These are phyloP conservation scores for Ophiosphaerella herpotricha DNA, from an alignment of 2,329 filamentous ascomycete genomes.

Conservation along the genomic window DNA sequence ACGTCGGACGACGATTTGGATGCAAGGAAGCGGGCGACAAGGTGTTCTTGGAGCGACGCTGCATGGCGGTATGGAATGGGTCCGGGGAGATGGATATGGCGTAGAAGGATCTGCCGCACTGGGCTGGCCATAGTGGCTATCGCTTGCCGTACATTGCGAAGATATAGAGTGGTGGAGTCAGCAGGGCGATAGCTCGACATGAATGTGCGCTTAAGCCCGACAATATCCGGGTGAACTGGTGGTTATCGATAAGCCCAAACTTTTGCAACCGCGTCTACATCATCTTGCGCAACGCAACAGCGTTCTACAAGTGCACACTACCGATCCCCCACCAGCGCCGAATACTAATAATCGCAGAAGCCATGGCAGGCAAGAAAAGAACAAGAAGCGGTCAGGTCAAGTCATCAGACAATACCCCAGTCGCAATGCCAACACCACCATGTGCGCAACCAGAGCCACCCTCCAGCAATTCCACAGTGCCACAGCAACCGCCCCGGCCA, in stretches of 20 bases:
- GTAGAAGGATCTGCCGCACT: slow-evolving; percentile 59
- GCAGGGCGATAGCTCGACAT: no score
- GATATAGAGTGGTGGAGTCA: not conserved
- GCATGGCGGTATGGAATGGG: slow-evolving; percentile 61
- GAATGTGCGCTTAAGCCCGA: slow-evolving; percentile 1
- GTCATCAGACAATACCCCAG: slow-evolving; percentile 4
- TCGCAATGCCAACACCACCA: slow-evolving; percentile 17
- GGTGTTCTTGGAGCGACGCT: slow-evolving; percentile 59
- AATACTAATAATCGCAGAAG: not conserved
- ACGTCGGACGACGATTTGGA: slow-evolving; percentile 58
- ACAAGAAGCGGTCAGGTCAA: slow-evolving; percentile 30
- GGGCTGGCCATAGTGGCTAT: slow-evolving; percentile 19
- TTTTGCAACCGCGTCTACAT: slow-evolving; percentile 15
- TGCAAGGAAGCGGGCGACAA: slow-evolving; percentile 63
- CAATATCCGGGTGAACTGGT: not conserved
- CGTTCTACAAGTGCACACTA: not conserved
- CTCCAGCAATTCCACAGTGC: slow-evolving; percentile 10
- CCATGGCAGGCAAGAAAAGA: slow-evolving; percentile 33
- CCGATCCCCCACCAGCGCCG: not conserved
- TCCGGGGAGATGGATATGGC: slow-evolving; percentile 63
- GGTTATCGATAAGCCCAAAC: slow-evolving; percentile 20
- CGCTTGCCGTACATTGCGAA: slow-evolving; percentile 3
- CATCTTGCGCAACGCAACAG: not conserved
- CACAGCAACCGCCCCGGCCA: not conserved
- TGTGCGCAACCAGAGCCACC: slow-evolving; percentile 15